A percentile compares a stretch with the other conserved stretches of the same genome.
Conservation (phyloP, 768 basidiomycete genomes). For the Podaxis sp. region DNA sequence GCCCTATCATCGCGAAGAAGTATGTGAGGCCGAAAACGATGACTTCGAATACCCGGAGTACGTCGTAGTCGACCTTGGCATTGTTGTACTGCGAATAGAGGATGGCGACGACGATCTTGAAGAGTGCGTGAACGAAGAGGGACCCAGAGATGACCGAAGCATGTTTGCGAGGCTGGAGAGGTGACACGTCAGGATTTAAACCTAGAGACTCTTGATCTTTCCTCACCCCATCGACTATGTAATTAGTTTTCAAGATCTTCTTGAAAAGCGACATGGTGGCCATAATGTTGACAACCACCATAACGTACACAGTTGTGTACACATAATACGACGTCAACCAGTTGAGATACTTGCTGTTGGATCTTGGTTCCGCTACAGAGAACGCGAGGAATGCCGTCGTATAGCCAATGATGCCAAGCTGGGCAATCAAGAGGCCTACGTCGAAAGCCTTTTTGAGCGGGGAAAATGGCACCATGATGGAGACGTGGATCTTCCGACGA, state of each 20-base stretch:
- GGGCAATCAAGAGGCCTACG: background rate
- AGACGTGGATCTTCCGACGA: background rate
- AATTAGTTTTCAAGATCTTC: background rate
- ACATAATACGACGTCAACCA: slow-evolving; percentile 3
- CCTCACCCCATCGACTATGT: background rate
- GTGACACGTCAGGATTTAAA: background rate
- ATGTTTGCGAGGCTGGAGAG: background rate
- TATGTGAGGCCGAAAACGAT: background rate
- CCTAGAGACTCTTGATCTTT: background rate
- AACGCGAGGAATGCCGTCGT: background rate
- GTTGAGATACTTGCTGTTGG: background rate
- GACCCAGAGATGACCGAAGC: background rate
- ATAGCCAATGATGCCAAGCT: background rate
- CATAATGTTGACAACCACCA: background rate
- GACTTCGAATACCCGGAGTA: background rate
- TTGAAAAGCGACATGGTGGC: background rate
- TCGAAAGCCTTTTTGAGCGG: background rate
- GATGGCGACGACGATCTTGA: background rate
- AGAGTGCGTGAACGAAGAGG: background rate
- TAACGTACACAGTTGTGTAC: background rate
- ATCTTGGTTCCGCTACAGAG: background rate
- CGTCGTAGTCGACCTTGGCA: background rate
- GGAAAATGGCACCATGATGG: background rate
- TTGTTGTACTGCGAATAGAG: background rate
- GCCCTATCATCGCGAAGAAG: background rate